Conservation (phyloP, 2,329 filamentous ascomycete species). For the Cercospora sojina region DNA sequence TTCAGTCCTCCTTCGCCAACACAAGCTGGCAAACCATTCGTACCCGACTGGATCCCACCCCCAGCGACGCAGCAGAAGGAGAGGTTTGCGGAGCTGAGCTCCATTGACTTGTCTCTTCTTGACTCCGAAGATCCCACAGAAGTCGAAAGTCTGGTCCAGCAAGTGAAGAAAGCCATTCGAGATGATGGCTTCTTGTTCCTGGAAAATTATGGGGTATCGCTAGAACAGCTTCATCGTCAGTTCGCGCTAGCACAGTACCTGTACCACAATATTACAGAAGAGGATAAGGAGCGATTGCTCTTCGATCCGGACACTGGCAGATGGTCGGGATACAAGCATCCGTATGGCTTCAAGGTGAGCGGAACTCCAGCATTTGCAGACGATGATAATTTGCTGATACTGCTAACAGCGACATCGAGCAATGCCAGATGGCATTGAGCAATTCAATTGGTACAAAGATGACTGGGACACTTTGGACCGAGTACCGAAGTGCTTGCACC, state of each 20-base stretch:
- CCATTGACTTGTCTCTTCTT: constrained; percentile 37
- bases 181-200: constrained; percentile 45
- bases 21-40: constrained; percentile 42
- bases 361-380: background rate
- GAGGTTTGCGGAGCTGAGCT: constrained; percentile 40
- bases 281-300: constrained; percentile 51
- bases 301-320: constrained; percentile 51
- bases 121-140: constrained; percentile 39
- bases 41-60: constrained; percentile 42
- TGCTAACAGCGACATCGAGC: constrained; percentile 40
- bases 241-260: constrained; percentile 53
- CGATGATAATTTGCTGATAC: background rate
- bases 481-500: constrained; percentile 48
- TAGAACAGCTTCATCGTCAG: constrained; percentile 53
- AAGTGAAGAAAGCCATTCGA: constrained; percentile 38
- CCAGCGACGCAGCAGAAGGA: constrained; percentile 48
- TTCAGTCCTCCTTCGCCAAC: constrained; percentile 45
- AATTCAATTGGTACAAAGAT: constrained; percentile 55
- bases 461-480: constrained; percentile 49
- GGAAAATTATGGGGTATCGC: constrained; percentile 52
- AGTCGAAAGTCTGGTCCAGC: constrained; percentile 46
- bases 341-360: constrained; percentile 36
- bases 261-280: constrained; percentile 51
- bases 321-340: constrained; percentile 54
- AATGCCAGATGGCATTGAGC: constrained; percentile 52